Percentiles rank a stretch among this genome's conserved stretches.
Conservation (phyloP, 1,284 basidiomycete species). For the Sphagnurus paluster region DNA sequence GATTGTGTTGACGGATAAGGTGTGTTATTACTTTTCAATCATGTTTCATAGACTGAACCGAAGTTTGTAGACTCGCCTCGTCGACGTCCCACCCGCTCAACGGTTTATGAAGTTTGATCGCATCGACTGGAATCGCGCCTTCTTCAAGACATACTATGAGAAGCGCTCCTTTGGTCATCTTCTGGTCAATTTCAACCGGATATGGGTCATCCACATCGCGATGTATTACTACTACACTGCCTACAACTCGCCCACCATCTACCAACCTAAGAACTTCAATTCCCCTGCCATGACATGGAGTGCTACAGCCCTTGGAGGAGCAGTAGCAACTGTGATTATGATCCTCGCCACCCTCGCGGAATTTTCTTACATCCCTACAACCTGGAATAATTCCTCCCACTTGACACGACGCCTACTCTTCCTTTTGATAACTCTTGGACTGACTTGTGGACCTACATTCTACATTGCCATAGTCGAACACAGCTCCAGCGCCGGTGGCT, state of each 20-base stretch:
- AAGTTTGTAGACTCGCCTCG: slow-evolving; percentile 69
- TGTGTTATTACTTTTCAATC: slow-evolving; percentile 28
- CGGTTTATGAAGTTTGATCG: slow-evolving; percentile 95
- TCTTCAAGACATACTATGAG: slow-evolving; percentile 98
- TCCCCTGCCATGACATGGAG: slow-evolving; percentile 84
- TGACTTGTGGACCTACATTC: slow-evolving; percentile 88
- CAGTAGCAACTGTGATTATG: slow-evolving; percentile 90
- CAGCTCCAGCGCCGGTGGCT: slow-evolving; percentile 55
- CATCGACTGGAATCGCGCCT: slow-evolving; percentile 91
- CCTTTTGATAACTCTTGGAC: slow-evolving; percentile 78
- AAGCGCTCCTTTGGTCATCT: slow-evolving; percentile 93
- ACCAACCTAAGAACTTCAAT: slow-evolving; percentile 53
- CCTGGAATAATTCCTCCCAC: slow-evolving; percentile 97
- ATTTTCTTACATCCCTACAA: slow-evolving; percentile 94
- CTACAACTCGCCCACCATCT: slow-evolving; percentile 89
- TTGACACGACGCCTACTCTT: slow-evolving; percentile 86
- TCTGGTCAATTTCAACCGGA: slow-evolving; percentile 96
- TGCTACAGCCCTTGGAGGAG: slow-evolving; percentile 87
- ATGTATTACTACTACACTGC: slow-evolving; percentile 95
- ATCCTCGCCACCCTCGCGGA: slow-evolving; percentile 89
- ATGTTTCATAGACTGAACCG: slow-evolving; percentile 3
- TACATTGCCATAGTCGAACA: slow-evolving; percentile 81
- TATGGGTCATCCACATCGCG: slow-evolving; percentile 94
- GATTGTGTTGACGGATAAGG: slow-evolving; percentile 88
- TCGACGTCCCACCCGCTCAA: slow-evolving; percentile 86